Base-by-base conservation (phyloP, 2,329 filamentous ascomycete genomes). In the Nothopassalora personata region DNA sequence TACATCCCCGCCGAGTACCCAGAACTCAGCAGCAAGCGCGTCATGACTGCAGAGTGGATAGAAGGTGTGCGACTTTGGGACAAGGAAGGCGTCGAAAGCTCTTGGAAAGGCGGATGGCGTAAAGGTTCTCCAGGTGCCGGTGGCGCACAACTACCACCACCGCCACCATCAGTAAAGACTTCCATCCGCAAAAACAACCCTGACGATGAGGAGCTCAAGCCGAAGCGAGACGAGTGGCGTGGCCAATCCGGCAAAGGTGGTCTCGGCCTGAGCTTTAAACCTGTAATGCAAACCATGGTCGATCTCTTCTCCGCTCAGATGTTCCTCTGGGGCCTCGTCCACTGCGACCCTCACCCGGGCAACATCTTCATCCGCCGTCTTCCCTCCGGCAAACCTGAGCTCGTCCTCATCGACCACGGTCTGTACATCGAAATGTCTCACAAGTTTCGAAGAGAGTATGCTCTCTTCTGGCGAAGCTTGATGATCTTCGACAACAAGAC, bases 261-360 rank as follows among this genome's bases (percentile, higher is more conserved):
- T 0, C 83, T 97, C 0, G 94, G 94, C 0, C 79, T 99, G 3
- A 86, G 85, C 7, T 80, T 91, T 31, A 89, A 89, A 70, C 88
- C 93, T 60, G 91, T 97, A 60, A 97, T 97, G 94, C 89, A 88
- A 5, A 97, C 91, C 33, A 97, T 97, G 86, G 85, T 97, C 53
- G 93, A 97, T 72, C 82, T 97, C 34, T 99, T 97, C 79, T 90
- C 88, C n/a, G 92, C 91, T 2, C 93, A 97, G 72, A 97, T 97
- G 82, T 99, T 97, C 79, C 87, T 96, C 64, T 97, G 91, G 90
- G 94, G 94, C 11, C 83, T 90, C 47, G 90, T 97, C 0, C 93
- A 99, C 77, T 97, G 93, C 76, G 94, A 99, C 73, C 94, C 94
- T 9, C 94, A 99, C 71, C 94, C 94, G 1, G 93, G 93, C 30